Conservation (phyloP, 805 yeast species). For the Kodamaea hsintzibuensis region DNA sequence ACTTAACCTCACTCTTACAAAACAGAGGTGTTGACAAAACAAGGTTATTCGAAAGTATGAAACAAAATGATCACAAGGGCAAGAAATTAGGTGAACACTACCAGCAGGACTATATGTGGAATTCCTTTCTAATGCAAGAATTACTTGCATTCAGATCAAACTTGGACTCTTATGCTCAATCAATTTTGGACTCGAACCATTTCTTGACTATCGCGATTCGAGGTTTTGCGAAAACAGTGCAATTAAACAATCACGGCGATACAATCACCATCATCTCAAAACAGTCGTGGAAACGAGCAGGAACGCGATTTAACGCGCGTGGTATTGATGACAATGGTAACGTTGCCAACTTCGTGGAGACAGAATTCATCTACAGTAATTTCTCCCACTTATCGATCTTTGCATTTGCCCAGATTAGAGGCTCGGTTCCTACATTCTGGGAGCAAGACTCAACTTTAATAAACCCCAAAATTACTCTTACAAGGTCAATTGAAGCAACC, state of each 20-base stretch:
- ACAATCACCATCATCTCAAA: constrained; percentile 80
- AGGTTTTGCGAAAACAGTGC: constrained; percentile 87
- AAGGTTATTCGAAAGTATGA: constrained; percentile 13
- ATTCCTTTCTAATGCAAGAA: constrained; percentile 84
- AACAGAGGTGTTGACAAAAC: constrained; percentile 57
- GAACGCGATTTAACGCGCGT: constrained; percentile 94
- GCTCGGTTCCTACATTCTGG: constrained; percentile 96
- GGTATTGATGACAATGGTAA: constrained; percentile 80
- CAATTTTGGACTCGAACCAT: constrained; percentile 68
- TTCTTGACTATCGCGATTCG: constrained; percentile 90
- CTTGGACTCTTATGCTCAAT: constrained; percentile 59
- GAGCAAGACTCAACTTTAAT: constrained; percentile 92
- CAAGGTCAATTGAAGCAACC: constrained; percentile 88
- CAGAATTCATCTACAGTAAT: constrained; percentile 72
- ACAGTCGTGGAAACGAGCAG: constrained; percentile 97
- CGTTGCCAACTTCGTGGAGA: constrained; percentile 51
- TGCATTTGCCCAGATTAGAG: constrained; percentile 88
- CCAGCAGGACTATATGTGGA: constrained; percentile 96
- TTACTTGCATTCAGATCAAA: constrained; percentile 72
- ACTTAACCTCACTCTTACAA: constrained; percentile 84
- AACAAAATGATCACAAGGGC: constrained; percentile 4
- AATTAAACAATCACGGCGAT: constrained; percentile 40
- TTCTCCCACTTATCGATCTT: constrained; percentile 51
- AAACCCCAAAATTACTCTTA: constrained; percentile 86
- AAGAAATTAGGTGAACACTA: constrained; percentile 39